These are phyloP conservation scores for Sporisorium exsertum DNA, from an alignment of 1,284 basidiomycete genomes.

Conservation along the genomic window DNA sequence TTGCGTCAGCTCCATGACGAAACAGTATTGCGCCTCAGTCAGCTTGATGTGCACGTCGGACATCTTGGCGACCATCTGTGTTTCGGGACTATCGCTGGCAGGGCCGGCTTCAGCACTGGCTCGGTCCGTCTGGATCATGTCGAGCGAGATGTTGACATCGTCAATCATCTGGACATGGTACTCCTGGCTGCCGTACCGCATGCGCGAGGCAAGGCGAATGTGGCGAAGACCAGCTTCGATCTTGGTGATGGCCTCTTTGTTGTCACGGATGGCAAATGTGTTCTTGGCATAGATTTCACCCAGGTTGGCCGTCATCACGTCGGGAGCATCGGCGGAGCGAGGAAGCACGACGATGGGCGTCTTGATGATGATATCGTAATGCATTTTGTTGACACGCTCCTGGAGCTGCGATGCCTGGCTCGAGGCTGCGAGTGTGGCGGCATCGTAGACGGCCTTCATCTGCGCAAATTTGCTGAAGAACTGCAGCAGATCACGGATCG, in stretches of 20 bases:
- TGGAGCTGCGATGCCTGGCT: conserved; percentile 82
- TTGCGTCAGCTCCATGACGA: conserved; percentile 79
- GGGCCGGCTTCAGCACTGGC: conserved; percentile 10
- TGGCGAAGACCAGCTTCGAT: conserved; percentile 85
- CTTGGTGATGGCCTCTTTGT: conserved; percentile 60
- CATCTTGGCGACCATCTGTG: conserved; percentile 76
- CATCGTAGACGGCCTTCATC: conserved; percentile 84
- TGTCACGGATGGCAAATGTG: conserved; percentile 73
- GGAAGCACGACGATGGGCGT: conserved; percentile 94
- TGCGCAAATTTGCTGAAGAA: conserved; percentile 89
- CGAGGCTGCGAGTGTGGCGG: conserved; percentile 91
- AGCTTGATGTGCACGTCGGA: conserved; percentile 90
- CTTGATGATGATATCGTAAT: conserved; percentile 89
- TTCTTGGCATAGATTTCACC: conserved; percentile 91
- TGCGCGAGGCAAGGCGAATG: conserved; percentile 76
- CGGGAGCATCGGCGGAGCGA: conserved; percentile 77
- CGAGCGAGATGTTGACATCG: conserved; percentile 83
- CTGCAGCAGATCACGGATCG: conserved; percentile 84
- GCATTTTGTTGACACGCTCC: conserved; percentile 77
- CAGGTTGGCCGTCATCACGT: conserved; percentile 83
- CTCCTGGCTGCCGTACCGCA: conserved; percentile 53
- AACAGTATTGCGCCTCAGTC: conserved; percentile 88
- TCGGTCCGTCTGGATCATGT: conserved; percentile 75
- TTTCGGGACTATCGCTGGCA: conserved; percentile 68
- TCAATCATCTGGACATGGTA: conserved; percentile 82